These are phyloP conservation scores for Iris macrosiphon DNA, from an alignment of 106 monocot genomes.

Conservation along the genomic window DNA sequence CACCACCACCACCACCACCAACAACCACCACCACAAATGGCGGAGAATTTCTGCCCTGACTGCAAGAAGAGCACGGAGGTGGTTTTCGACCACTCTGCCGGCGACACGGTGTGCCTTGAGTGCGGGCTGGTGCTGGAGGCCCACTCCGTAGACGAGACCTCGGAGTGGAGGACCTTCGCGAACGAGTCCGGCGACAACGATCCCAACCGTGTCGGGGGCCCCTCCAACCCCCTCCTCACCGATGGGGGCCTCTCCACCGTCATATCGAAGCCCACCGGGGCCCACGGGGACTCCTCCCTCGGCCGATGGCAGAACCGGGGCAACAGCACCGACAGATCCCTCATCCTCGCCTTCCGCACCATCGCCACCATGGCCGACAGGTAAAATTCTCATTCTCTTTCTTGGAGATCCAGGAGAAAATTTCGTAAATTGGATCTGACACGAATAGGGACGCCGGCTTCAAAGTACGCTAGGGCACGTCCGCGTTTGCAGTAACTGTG, in stretches of 20 bases:
- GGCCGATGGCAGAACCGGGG: constrained; percentile 21
- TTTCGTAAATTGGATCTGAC: too few species aligned
- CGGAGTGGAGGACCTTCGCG: constrained; percentile 26
- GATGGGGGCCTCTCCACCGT: constrained; percentile 20
- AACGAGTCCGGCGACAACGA: constrained; percentile 23
- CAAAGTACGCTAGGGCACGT: too few species aligned
- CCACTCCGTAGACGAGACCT: constrained; percentile 27
- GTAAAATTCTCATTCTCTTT: too few species aligned
- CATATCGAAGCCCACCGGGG: constrained; percentile 18
- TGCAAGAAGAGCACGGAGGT: constrained; percentile 25
- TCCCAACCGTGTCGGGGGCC: constrained; percentile 23
- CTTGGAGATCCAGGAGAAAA: too few species aligned
- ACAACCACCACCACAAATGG: too few species aligned
- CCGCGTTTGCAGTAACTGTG: too few species aligned
- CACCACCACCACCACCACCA: too few species aligned
- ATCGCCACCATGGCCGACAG: constrained; percentile 28
- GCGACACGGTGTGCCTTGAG: constrained; percentile 22
- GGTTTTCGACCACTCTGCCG: constrained; percentile 25
- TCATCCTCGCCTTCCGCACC: constrained; percentile 20
- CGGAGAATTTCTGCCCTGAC: constrained; percentile 19
- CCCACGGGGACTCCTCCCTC: constrained; percentile 13
- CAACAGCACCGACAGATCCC: constrained; percentile 10
- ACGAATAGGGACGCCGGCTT: too few species aligned
- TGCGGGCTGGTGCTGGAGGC: constrained; percentile 30
- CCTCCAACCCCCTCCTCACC: constrained; percentile 16